Base-by-base conservation (phyloP, 1,284 basidiomycete genomes). In the Acaromyces ingoldii region DNA sequence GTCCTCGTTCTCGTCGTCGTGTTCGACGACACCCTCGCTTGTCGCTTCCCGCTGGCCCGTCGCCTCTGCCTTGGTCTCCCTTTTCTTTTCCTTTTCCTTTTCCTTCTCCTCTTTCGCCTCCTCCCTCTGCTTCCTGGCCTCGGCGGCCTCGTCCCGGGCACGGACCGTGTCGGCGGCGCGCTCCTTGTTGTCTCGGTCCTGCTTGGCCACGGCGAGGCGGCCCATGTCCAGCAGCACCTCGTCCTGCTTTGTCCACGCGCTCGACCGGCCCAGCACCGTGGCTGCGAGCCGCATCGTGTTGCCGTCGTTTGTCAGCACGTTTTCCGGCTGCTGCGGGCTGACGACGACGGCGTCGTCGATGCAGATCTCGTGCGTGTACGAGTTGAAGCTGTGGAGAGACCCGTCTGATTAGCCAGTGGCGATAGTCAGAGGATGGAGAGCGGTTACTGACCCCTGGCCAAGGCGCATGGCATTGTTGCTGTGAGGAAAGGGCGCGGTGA, bases 401-500 rank as follows among this genome's bases (percentile, higher is more conserved):
- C 9, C 10, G 19, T 40, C 9, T 10, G 38, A 11, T 9, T 10
- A 10, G 21, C 9, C 7, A 9, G 9, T 40, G 15, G 38, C 38
- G 9, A 22, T 9, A n/a, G 9, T 40, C 38, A 40, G 19, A 40
- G 10, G 9, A 10, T 9, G 11, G 15, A n/a, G 38, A 5, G 40
- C 4, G 26, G 4, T 13, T 19, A 33, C 44, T 46, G 15, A 46
- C 44, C 44, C 44, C 31, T 46, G 44, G 6, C 44, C 44, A 19
- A 46, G 44, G 26, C 44, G 26, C 44, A 46, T 46, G 11, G 44
- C 26, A 46, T 46, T 46, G 44, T 46, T 46, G 29, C 44, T 46
- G 44, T 3, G 10, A 34, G 10, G 10, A 34, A 34, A 10, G 17
- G 17, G 17, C 10, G 31, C 10, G 31, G 31, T 10, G 17, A n/a